Evolutionary conservation across 2,329 filamentous ascomycete genomes (phyloP).

Genomic region (Penicillium sp.): DNA sequence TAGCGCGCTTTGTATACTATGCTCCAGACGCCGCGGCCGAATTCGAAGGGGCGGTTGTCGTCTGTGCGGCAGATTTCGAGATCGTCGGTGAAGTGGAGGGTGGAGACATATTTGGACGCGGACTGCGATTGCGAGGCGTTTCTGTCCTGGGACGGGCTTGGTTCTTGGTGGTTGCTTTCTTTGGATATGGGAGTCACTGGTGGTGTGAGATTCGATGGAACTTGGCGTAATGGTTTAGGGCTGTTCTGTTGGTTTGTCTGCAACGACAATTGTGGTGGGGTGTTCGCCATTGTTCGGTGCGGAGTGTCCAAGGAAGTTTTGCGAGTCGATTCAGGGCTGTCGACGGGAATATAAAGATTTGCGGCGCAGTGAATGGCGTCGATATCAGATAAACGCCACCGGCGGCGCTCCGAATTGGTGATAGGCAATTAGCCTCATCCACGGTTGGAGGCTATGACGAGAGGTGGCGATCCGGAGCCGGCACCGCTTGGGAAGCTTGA

Average conservation of each 20-base stretch:
- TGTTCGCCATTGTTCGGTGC: constrained; percentile 6
- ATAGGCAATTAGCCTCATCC: constrained; percentile 6
- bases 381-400: constrained; percentile 18
- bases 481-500: not conserved
- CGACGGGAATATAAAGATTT: not conserved
- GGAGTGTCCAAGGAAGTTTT: not conserved
- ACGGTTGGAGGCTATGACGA: not conserved
- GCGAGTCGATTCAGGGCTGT: not conserved
- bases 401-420: not conserved
- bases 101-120: constrained; percentile 8
- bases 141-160: constrained; percentile 7
- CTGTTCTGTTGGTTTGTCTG: constrained; percentile 20
- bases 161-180: constrained; percentile 10
- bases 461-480: not conserved
- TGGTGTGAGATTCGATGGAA: constrained; percentile 31
- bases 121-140: not conserved
- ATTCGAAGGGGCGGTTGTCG: constrained; percentile 35
- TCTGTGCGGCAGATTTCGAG: constrained; percentile 32
- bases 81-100: constrained; percentile 32
- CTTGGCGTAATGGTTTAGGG: constrained; percentile 8
- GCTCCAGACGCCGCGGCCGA: constrained; percentile 48
- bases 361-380: constrained; percentile 1
- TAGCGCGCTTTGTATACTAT: constrained; percentile 45
- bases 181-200: constrained; percentile 35
- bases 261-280: constrained; percentile 29